These are phyloP conservation scores for Mrakia blollopis DNA, from an alignment of 768 basidiomycete genomes.

Conservation along the genomic window DNA sequence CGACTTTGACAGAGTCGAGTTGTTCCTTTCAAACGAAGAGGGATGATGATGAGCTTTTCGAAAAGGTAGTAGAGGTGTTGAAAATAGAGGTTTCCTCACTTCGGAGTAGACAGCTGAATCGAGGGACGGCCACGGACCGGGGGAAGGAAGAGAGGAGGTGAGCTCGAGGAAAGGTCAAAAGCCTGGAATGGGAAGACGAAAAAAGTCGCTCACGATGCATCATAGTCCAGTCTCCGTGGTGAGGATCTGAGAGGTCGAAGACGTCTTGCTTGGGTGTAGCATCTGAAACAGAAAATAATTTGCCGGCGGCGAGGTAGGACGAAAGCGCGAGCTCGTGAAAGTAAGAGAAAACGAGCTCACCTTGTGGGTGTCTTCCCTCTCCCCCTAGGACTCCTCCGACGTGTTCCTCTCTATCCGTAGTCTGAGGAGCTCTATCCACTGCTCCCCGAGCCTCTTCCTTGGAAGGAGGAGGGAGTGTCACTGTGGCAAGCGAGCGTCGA, in stretches of 20 bases:
- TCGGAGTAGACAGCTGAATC: conserved; percentile 16
- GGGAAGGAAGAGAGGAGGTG: not conserved
- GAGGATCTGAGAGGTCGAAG: not conserved
- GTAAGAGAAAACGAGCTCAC: not conserved
- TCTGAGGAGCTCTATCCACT: not conserved
- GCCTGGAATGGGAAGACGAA: not conserved
- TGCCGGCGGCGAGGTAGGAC: not conserved
- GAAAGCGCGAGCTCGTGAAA: no score
- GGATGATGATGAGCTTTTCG: no score
- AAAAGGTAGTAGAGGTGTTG: not conserved
- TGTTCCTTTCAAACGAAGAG: conserved; percentile 34
- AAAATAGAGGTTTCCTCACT: not conserved
- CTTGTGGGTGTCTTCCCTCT: not conserved
- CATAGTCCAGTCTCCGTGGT: not conserved
- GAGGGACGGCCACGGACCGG: not conserved
- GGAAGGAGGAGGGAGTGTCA: not conserved
- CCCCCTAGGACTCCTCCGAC: not conserved
- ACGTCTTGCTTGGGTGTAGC: no score
- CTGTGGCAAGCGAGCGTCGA: not conserved
- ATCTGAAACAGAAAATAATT: no score
- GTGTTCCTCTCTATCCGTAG: conserved; percentile 8
- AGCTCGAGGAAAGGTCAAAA: not conserved
- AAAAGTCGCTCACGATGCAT: not conserved
- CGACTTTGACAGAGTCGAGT: conserved; percentile 54
- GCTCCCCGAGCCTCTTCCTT: not conserved